These are phyloP conservation scores for Nitzschia inconspicua DNA, from an alignment of 108 stramenopile genomes.

Conservation along the genomic window DNA sequence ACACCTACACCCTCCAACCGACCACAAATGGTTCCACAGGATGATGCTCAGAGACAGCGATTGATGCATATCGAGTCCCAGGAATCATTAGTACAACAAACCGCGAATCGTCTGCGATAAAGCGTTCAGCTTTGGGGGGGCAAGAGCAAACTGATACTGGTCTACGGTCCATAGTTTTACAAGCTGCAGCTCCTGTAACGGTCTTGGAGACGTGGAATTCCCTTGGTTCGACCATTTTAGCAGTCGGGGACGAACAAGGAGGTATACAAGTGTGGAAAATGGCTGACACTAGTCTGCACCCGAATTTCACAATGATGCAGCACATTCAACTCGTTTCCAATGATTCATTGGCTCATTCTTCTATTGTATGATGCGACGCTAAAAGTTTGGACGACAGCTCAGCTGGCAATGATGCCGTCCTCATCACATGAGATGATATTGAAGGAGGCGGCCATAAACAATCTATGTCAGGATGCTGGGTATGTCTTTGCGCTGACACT, in stretches of 20 bases:
- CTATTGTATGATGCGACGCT: constrained; percentile 40
- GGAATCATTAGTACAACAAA: constrained; percentile 26
- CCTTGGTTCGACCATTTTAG: constrained; percentile 3
- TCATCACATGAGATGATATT: not conserved
- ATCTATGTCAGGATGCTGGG: constrained; percentile 23
- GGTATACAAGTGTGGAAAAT: constrained; percentile 15
- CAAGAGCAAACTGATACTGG: not conserved
- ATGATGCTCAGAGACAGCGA: constrained; percentile 31
- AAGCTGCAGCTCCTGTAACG: constrained; percentile 19
- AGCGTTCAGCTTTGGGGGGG: constrained; percentile 34
- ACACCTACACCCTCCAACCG: constrained; percentile 27
- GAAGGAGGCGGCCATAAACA: constrained; percentile 3
- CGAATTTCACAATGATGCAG: not conserved
- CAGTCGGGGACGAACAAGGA: constrained; percentile 28
- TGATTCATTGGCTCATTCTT: not conserved
- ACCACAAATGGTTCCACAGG: constrained; percentile 44
- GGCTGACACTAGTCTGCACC: not conserved
- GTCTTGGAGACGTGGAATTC: not conserved
- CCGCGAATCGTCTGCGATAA: constrained; percentile 9
- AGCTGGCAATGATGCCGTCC: not conserved
- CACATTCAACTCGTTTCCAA: not conserved
- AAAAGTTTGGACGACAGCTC: constrained; percentile 26
- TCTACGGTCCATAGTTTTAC: constrained; percentile 7
- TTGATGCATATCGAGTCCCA: constrained; percentile 28
- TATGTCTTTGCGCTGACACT: constrained; percentile 50